Evolutionary conservation across 2,329 filamentous ascomycete genomes (phyloP), one percentile per base, ranked within the genome.

Genomic region (Macrophomina pseudophaseolina): DNA sequence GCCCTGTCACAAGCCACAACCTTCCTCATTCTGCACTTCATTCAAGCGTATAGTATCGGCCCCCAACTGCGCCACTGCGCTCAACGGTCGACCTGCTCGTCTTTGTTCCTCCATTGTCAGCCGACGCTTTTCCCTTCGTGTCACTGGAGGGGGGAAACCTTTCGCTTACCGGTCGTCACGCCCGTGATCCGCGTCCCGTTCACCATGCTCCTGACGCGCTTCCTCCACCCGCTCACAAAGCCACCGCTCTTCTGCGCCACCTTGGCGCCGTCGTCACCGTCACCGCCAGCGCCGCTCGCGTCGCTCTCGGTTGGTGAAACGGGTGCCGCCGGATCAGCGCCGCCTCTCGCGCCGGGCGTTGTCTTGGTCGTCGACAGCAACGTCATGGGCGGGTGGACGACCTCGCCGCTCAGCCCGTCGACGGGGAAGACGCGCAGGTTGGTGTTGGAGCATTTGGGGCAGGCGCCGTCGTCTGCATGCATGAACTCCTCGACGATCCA

Each of bases 401-500:
- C 58, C 42, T 62, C 56, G 7, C 56, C 56, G 42, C 56, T 60
- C 28, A 60, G 8, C 2, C 28, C 16, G n/a, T 60, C 56, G 8
- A 60, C 44, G 28, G 56, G 56, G 56, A 32, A 46, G 56, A 6
- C 30, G 42, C 18, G 38, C 18, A 30, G 35, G 54, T 38, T 40
- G 16, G 53, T 32, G 18, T 16, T 28, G 8, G 56, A 49, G 32
- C 58, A 62, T 9, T 49, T 33, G 28, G 58, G 58, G 18, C 58
- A 62, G 42, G 32, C 32, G 30, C 58, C 58, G 44, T 62, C 58
- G 58, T 62, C 44, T 4, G n/a, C 30, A 44, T 62, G 58, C 44
- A 49, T 33, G 58, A 62, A 62, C 32, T 62, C 42, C 58, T 62
- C 58, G 58, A 62, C 44, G 58, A 62, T 62, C 58, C 46, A 48